Conservation (phyloP, 192 early-diverging fungal species). For the Podila minutissima region DNA sequence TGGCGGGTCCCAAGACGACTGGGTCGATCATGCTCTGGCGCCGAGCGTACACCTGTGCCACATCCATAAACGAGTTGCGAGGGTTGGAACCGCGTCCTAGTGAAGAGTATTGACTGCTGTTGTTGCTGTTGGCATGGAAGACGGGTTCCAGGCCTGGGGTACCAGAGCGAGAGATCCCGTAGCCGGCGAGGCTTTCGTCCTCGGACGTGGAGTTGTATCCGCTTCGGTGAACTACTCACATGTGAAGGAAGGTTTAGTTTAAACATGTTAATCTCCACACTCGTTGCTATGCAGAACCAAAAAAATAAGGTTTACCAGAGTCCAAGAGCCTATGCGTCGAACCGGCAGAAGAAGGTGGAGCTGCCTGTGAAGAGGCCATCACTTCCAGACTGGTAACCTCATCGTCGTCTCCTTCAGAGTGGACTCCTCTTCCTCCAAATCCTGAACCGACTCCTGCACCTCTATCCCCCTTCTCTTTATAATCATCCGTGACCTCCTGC, state of each 20-base stretch:
- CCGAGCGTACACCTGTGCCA: slow-evolving; percentile 15
- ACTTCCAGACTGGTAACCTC: too few species aligned
- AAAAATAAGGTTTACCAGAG: background rate
- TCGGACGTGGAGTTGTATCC: background rate
- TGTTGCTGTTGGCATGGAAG: background rate
- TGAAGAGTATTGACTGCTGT: background rate
- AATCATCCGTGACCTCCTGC: background rate
- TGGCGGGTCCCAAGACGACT: background rate
- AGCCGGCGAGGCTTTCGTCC: background rate
- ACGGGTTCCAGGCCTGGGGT: background rate
- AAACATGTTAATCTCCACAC: too few species aligned
- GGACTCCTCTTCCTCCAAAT: background rate
- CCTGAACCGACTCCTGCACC: background rate
- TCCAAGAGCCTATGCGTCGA: background rate
- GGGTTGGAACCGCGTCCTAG: background rate
- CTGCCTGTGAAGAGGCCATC: too few species aligned
- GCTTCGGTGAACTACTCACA: too few species aligned
- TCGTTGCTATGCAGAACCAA: too few species aligned
- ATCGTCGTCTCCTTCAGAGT: too few species aligned
- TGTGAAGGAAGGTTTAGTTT: too few species aligned
- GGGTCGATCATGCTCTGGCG: slow-evolving; percentile 11
- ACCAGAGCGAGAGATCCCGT: background rate
- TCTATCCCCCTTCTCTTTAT: background rate
- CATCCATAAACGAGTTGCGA: slow-evolving; percentile 22
- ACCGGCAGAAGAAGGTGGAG: background rate